phyloP scores from a whole-genome alignment of 164 flowering plant genomes.

The Sedum album region DNA sequence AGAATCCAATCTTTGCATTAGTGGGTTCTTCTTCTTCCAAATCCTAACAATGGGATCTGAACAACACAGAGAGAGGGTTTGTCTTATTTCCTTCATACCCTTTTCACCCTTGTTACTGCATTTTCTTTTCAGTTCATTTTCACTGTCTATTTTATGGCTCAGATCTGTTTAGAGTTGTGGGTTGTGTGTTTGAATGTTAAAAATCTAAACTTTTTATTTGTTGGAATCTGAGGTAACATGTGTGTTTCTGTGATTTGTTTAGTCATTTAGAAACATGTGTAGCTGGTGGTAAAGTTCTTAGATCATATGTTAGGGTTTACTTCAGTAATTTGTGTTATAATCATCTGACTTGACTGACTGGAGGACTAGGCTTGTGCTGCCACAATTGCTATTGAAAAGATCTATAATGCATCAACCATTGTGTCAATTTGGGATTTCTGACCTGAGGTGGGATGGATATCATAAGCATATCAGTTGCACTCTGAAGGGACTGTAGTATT shows the following conservation, averaged over 20 bases:
- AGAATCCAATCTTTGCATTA: not conserved
- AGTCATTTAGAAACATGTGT: not conserved
- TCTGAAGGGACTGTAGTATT: not conserved
- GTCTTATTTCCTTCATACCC: not conserved
- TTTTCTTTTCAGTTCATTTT: not conserved
- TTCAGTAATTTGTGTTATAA: not conserved
- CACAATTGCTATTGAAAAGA: not conserved
- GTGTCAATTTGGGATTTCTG: too few species aligned
- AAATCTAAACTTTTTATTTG: not conserved
- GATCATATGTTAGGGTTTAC: not conserved
- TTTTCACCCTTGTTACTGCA: not conserved
- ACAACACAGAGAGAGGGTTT: constrained; percentile 7
- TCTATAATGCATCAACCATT: not conserved
- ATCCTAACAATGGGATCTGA: constrained; percentile 8
- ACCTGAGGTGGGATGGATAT: not conserved
- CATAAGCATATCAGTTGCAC: too few species aligned
- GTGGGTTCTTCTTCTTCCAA: not conserved
- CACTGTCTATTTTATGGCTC: not conserved
- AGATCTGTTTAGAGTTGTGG: not conserved
- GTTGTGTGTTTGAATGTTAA: not conserved
- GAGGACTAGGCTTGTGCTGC: not conserved
- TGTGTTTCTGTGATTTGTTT: not conserved
- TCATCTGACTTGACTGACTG: not conserved
- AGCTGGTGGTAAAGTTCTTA: not conserved
- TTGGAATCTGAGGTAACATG: too few species aligned